A percentile compares a stretch with the other conserved stretches of the same genome.
phyloP scores from a whole-genome alignment of 164 flowering plant genomes.

The Nelumbo lutea region DNA sequence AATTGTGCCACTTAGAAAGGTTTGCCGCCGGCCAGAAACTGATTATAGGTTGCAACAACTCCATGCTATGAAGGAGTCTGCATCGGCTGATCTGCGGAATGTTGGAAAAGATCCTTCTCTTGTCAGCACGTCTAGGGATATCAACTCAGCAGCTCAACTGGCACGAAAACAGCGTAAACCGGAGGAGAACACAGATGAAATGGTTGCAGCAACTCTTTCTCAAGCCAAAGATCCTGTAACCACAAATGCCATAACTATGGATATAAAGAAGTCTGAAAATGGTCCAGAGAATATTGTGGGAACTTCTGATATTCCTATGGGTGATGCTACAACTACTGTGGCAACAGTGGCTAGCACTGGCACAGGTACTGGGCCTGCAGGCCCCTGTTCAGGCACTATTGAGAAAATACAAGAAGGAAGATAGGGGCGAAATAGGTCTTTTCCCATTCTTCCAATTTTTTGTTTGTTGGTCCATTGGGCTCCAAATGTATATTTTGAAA shows the following conservation, averaged over 20 bases:
- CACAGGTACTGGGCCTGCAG: neutral
- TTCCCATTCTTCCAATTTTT: too few relatives aligned
- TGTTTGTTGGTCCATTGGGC: too few relatives aligned
- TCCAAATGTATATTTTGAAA: too few relatives aligned
- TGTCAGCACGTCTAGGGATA: conserved; percentile 13
- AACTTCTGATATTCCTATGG: conserved; percentile 5
- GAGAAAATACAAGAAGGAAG: conserved; percentile 1
- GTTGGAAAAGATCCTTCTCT: conserved; percentile 20
- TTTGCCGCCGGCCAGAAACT: conserved; percentile 95
- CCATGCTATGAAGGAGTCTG: conserved; percentile 47
- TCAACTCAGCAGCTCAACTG: conserved; percentile 18
- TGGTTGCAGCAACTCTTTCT: neutral
- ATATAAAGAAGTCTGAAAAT: conserved; percentile 12
- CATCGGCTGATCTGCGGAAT: conserved; percentile 32
- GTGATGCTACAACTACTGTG: conserved; percentile 5
- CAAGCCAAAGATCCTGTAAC: conserved; percentile 12
- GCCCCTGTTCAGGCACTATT: neutral
- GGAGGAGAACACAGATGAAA: conserved; percentile 11
- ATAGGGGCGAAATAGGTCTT: neutral
- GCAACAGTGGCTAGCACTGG: neutral
- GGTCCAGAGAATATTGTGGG: conserved; percentile 8
- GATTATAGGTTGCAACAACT: conserved; percentile 81
- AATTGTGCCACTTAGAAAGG: conserved; percentile 81
- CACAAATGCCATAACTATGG: neutral
- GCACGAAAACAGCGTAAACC: conserved; percentile 17